Evolutionary conservation across 1,284 basidiomycete genomes (phyloP), one percentile per base, ranked within the genome.

Genomic region (Papiliotrema laurentii): DNA sequence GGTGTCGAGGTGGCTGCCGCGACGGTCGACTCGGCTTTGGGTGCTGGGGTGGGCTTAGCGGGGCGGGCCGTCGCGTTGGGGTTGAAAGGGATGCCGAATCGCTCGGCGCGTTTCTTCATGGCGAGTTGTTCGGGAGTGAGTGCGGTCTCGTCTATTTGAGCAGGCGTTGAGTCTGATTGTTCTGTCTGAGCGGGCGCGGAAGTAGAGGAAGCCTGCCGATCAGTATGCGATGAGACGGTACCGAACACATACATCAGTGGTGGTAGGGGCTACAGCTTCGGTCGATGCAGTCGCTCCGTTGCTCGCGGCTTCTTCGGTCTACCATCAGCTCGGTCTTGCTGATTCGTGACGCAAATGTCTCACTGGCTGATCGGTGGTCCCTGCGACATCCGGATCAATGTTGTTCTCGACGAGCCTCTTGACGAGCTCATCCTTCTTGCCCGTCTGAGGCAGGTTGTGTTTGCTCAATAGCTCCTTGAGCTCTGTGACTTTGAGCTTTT

Each of bases 401-500:
- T 62, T 63, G 35, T 66, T 61, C n/a, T 70, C 68, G 35, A 73
- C 31, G 24, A 75, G 55, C 16, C 75, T 65, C 31, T 73, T 66
- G 51, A 76, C 55, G 9, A 76, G 58, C 21, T 75, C 74, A 40
- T 73, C 72, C 59, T 76, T 75, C 59, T 71, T 71, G 22, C 73
- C 74, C 2, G 68, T 64, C 38, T 69, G 65, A 14, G 64, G 43
- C 4, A 74, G 59, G 13, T 54, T 45, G 28, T 65, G 60, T 36
- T 68, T 66, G 9, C 63, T 55, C 33, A 74, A 60, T 22, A 74
- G 52, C 24, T 74, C 74, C 58, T 76, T 75, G 51, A 76, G 69
- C 53, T 76, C 72, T 11, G 66, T 59, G 14, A 76, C 75, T 35
- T 73, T 75, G 48, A 76, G 66, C 30, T 71, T 69, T 54, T 75